A percentile compares a stretch with the other conserved stretches of the same genome.
Conservation (phyloP, 495 filamentous ascomycete genomes). For the Lophiotrema nucula region DNA sequence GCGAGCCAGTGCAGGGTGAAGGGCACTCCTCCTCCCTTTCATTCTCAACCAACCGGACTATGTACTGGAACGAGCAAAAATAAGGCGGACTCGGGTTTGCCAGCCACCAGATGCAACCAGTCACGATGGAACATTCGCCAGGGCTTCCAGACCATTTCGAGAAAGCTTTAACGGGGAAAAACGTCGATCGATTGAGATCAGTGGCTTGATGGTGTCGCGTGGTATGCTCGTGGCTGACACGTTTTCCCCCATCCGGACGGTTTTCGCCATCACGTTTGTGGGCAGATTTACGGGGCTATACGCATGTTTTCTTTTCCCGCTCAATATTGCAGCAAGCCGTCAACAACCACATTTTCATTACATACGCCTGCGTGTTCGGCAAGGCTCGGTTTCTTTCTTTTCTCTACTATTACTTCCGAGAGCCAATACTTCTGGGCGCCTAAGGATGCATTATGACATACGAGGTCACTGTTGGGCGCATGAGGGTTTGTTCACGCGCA, state of each 20-base stretch:
- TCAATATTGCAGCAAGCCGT: not conserved
- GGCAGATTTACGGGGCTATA: conserved; percentile 2
- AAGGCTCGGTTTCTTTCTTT: not conserved
- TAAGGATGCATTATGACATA: not conserved
- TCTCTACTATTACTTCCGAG: not conserved
- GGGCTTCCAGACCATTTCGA: conserved; percentile 26
- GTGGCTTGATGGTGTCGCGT: conserved; percentile 36
- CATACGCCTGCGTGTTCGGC: not conserved
- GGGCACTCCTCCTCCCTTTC: not conserved
- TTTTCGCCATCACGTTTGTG: conserved; percentile 6
- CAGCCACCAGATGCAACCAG: conserved; percentile 2
- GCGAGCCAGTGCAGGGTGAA: conserved; percentile 27
- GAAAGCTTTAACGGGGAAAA: conserved; percentile 8
- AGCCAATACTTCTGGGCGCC: too few relatives aligned
- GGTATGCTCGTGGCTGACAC: conserved; percentile 27
- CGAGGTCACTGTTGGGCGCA: not conserved
- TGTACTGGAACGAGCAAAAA: not conserved
- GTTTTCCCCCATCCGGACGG: conserved; percentile 17
- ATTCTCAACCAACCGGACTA: too few relatives aligned
- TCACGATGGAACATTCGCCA: conserved; percentile 19
- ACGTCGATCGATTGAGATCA: conserved; percentile 32
- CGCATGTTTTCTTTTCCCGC: not conserved
- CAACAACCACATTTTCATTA: not conserved
- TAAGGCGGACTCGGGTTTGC: not conserved
- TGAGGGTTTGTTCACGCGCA: not conserved